These are phyloP conservation scores for Spiraea crenata DNA, from an alignment of 331 rosid species.

Conservation along the genomic window DNA sequence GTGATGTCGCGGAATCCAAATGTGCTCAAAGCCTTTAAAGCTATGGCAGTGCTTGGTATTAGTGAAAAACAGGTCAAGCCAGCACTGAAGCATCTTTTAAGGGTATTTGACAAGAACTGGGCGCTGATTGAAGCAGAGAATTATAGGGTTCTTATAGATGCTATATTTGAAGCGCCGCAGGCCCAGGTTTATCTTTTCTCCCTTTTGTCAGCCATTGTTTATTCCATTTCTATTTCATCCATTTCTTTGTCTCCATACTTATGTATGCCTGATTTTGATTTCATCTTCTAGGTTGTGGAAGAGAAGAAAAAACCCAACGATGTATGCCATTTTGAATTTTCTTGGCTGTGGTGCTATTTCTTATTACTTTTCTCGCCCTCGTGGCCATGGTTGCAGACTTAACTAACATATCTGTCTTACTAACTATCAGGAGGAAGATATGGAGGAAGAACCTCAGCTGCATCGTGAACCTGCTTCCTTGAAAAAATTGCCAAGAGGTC, in stretches of 20 bases:
- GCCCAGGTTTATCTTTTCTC: constrained; percentile 37
- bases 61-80: constrained; percentile 65
- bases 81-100: constrained; percentile 67
- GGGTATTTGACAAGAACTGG: constrained; percentile 79
- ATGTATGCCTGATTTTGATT: constrained; percentile 21
- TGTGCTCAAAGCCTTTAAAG: constrained; percentile 54
- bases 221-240: neutral
- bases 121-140: constrained; percentile 88
- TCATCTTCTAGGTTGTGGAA: constrained; percentile 42
- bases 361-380: constrained; percentile 20
- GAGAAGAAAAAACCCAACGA: constrained; percentile 33
- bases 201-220: neutral
- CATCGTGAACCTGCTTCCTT: constrained; percentile 50
- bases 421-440: constrained; percentile 40
- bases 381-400: constrained; percentile 23
- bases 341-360: constrained; percentile 10
- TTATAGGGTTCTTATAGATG: constrained; percentile 82
- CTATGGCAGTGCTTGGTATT: constrained; percentile 75
- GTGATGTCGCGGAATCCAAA: constrained; percentile 72
- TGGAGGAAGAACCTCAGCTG: constrained; percentile 48
- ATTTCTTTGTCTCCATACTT: constrained; percentile 6
- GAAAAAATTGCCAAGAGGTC: constrained; percentile 72
- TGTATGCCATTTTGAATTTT: constrained; percentile 17
- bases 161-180: constrained; percentile 80
- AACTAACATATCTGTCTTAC: constrained; percentile 24